These are phyloP conservation scores for Nidularia pulvinata DNA, from an alignment of 768 basidiomycete species.

Conservation along the genomic window DNA sequence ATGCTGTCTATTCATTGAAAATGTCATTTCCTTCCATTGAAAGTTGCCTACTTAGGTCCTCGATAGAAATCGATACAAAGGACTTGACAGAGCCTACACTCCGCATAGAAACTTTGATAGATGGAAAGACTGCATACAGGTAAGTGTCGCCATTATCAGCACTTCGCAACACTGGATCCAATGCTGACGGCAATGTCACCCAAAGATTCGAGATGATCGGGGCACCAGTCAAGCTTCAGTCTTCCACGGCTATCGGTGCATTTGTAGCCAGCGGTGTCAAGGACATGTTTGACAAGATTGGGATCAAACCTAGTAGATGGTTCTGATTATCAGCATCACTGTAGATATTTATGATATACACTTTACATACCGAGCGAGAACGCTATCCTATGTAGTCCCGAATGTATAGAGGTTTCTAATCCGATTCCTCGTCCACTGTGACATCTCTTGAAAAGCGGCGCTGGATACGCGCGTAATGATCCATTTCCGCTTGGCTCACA, in stretches of 20 bases:
- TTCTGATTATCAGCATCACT: slow-evolving; percentile 40
- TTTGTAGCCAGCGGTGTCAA: slow-evolving; percentile 48
- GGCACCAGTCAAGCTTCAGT: slow-evolving; percentile 37
- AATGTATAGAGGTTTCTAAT: too few species aligned
- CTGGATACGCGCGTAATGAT: slow-evolving; percentile 78
- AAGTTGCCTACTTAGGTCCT: slow-evolving; percentile 40
- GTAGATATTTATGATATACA: too few species aligned
- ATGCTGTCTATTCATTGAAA: slow-evolving; percentile 8
- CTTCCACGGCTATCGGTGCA: slow-evolving; percentile 42
- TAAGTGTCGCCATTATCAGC: slow-evolving; percentile 21
- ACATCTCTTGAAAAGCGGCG: slow-evolving; percentile 50
- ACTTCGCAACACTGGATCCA: background rate
- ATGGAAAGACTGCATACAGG: slow-evolving; percentile 55
- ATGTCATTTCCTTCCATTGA: background rate
- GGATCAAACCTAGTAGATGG: slow-evolving; percentile 55
- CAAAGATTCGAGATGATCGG: slow-evolving; percentile 48
- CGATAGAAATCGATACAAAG: slow-evolving; percentile 70
- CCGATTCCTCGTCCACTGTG: background rate
- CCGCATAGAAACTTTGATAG: slow-evolving; percentile 56
- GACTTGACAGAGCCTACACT: slow-evolving; percentile 49
- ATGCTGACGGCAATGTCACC: background rate
- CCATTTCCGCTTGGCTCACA: slow-evolving; percentile 84
- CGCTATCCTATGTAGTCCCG: too few species aligned
- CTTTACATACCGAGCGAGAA: too few species aligned
- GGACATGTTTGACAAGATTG: slow-evolving; percentile 54